Evolutionary conservation across 83 land plant genomes (phyloP), one percentile per base, ranked within the genome.

Genomic region (Picea engelmannii): DNA sequence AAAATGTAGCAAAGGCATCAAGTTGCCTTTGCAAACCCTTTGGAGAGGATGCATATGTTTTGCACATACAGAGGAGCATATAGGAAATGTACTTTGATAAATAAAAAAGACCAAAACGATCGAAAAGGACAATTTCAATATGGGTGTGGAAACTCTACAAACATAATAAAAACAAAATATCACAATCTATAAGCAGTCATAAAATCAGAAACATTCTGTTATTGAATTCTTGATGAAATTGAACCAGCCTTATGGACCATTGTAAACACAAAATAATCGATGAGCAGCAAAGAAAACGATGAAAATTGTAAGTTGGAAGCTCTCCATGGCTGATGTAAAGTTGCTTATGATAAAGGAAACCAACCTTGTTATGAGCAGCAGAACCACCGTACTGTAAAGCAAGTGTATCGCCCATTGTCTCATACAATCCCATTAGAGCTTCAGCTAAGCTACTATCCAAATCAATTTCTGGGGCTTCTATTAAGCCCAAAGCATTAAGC

Each of bases 331-430:
- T n/a, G n/a, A n/a, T n/a, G n/a, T n/a, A n/a, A n/a, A n/a, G n/a
- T n/a, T n/a, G n/a, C n/a, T n/a, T n/a, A n/a, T n/a, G n/a, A n/a
- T n/a, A n/a, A n/a, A n/a, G n/a, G n/a, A 31, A 31, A 65, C 84
- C 78, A 79, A 92, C 98, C 85, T 94, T 94, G 83, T 96, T 94
- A 82, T 96, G 99, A 18, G 99, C 99, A 61, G 91, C 94, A 77
- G 99, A 96, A 58, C 99, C 99, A 59, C 97, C 95, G 82, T 96
- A 96, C 81, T 96, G 99, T 25, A 88, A 86, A 35, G 99, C 99
- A 60, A 96, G 96, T 58, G 93, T 90, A 81, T 96, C 98, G 68
- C 99, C 99, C 99, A 96, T 96, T 38, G 79, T 93, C 85, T 94
- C 98, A 81, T 96, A 96, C 79, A 94, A 83, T 6, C 82, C 85